Base-by-base conservation (phyloP, 768 basidiomycete species). In the Butyriboletus loyo region DNA sequence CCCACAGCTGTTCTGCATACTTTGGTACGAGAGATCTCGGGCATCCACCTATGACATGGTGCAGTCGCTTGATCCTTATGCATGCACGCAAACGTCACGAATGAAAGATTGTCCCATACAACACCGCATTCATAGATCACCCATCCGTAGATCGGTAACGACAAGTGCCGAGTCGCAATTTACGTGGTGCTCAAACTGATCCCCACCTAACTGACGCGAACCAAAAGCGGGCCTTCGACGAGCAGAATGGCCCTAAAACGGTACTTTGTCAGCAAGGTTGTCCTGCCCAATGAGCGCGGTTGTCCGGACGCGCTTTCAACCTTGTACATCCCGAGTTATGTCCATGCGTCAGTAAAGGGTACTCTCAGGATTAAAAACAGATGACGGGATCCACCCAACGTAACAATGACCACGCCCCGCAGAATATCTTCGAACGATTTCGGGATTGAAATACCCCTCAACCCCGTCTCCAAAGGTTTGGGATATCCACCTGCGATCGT, bases 1-100 rank as follows among this genome's bases (percentile, higher is more conserved):
- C 1, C 92, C 92, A 62, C 88, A 87, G 92, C 93, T 1, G 92
- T 92, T 25, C 93, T 92, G 43, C 92, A 83, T 3, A 93, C 87
- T 74, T 84, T 83, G 1, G 90, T 91, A 0, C 80, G 83, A 62
- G 94, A 94, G 14, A 92, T 86, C 68, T 91, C 89, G 4, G 92
- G 92, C 0, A 91, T 92, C 86, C 89, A 90, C 4, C 77, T 75
- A 21, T 5, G 3, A 27, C 4, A 39, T 7, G 11, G 22, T 21
- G 52, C 19, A 49, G 43, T 13, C 24, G 25, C 10, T 0, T 5
- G 2, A 8, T 15, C 15, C n/a, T n/a, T n/a, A n/a, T n/a, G n/a
- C n/a, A n/a, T n/a, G n/a, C 2, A 2, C 27, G 1, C 37, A 15
- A 32, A 24, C 17, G 15, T 4, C 19, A 45, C 7, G 15, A 35